These are phyloP conservation scores for Parascedosporium putredinis DNA, from an alignment of 2,329 filamentous ascomycete species.

Conservation along the genomic window DNA sequence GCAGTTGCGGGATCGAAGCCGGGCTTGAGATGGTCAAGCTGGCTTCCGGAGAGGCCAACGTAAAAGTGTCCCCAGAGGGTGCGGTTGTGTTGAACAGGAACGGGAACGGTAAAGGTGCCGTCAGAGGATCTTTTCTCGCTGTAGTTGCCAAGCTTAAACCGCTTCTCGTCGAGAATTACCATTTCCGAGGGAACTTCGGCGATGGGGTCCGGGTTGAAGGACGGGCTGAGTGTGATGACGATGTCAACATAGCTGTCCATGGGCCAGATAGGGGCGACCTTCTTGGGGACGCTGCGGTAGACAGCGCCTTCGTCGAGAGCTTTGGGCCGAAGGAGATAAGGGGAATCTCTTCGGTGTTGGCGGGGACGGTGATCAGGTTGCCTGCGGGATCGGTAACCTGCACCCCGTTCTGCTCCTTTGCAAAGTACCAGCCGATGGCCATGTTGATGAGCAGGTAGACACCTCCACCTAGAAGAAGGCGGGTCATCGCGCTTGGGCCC, in stretches of 20 bases:
- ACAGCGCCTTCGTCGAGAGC: slow-evolving; percentile 48
- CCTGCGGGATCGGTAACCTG: slow-evolving; percentile 41
- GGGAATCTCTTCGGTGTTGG: slow-evolving; percentile 48
- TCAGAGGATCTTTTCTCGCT: slow-evolving; percentile 69
- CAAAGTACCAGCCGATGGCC: slow-evolving; percentile 41
- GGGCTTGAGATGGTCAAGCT: slow-evolving; percentile 63
- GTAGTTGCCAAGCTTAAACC: slow-evolving; percentile 69
- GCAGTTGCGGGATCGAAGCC: slow-evolving; percentile 67
- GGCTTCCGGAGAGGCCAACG: slow-evolving; percentile 63
- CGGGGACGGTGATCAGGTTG: slow-evolving; percentile 40
- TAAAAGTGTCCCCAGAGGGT: slow-evolving; percentile 95
- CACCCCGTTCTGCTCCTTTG: slow-evolving; percentile 35
- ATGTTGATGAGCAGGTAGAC: slow-evolving; percentile 52
- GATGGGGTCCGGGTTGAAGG: slow-evolving; percentile 58
- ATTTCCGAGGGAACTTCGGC: slow-evolving; percentile 54
- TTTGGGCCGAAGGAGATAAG: slow-evolving; percentile 55
- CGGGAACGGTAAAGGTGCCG: slow-evolving; percentile 67
- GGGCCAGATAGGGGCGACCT: slow-evolving; percentile 81
- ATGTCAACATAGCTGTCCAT: slow-evolving; percentile 71
- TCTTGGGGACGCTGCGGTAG: slow-evolving; percentile 56
- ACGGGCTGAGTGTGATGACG: slow-evolving; percentile 71
- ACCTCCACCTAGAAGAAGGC: slow-evolving; percentile 40
- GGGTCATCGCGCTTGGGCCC: slow-evolving; percentile 17
- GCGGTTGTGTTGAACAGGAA: slow-evolving; percentile 76
- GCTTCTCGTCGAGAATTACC: slow-evolving; percentile 68